Evolutionary conservation across 345 rosid genomes (phyloP).

Genomic region (Acer negundo): DNA sequence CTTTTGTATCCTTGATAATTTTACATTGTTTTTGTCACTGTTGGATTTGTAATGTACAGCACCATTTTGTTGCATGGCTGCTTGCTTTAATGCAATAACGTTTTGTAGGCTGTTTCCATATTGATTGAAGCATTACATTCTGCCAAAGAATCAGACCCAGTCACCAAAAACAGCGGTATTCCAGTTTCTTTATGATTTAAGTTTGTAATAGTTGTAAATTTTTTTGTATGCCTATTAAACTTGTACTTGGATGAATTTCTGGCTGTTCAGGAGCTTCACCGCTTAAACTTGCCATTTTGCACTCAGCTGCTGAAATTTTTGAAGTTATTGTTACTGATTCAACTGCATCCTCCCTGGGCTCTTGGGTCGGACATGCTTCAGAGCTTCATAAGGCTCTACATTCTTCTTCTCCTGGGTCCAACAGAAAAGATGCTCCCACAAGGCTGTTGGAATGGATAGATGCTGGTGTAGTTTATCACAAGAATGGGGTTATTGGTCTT

Average conservation of each 20-base stretch:
- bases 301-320: constrained; percentile 95
- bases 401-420: constrained; percentile 91
- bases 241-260: constrained; percentile 30
- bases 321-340: constrained; percentile 91
- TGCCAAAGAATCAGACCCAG: constrained; percentile 75
- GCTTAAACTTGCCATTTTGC: constrained; percentile 88
- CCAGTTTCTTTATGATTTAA: constrained; percentile 14
- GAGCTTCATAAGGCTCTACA: constrained; percentile 88
- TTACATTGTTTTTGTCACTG: neutral
- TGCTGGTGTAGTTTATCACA: constrained; percentile 91
- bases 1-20: neutral
- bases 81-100: neutral
- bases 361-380: constrained; percentile 89
- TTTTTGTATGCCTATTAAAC: constrained; percentile 26
- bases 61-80: neutral
- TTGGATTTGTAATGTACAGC: constrained; percentile 2
- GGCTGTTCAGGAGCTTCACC: constrained; percentile 79
- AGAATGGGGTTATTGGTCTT: constrained; percentile 88
- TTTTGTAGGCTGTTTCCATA: constrained; percentile 60
- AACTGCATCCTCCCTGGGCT: constrained; percentile 76
- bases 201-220: constrained; percentile 12
- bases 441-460: constrained; percentile 94
- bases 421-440: constrained; percentile 90
- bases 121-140: constrained; percentile 88
- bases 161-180: constrained; percentile 63